Conservation (phyloP, 176 grass and related monocot species). For the Chloris gayana region DNA sequence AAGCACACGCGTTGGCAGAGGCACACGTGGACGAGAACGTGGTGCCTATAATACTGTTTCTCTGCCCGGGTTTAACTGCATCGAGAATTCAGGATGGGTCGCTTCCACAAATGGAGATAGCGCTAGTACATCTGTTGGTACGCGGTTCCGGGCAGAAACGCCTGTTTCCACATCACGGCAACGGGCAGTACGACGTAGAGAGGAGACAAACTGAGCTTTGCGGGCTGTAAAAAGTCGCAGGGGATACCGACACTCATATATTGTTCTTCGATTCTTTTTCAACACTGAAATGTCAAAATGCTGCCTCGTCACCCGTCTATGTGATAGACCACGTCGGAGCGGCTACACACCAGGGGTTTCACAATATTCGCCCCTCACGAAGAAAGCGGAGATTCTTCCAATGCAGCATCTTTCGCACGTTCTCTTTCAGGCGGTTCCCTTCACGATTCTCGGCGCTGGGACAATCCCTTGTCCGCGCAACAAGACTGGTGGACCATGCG, state of each 20-base stretch:
- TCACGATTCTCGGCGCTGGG: background rate
- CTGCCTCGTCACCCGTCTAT: slow-evolving; percentile 12
- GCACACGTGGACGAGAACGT: slow-evolving; percentile 9
- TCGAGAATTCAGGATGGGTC: no score
- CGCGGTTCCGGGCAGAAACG: background rate
- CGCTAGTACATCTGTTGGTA: background rate
- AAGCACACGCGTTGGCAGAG: background rate
- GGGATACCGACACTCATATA: background rate
- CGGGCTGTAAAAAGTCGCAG: background rate
- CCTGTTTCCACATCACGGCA: background rate
- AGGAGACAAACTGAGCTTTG: background rate
- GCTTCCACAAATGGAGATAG: no score
- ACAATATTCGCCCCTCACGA: background rate
- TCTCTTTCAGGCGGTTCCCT: background rate
- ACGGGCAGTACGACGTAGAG: background rate
- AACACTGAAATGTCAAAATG: background rate
- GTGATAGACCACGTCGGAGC: background rate
- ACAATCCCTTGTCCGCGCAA: background rate
- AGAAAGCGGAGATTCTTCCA: background rate
- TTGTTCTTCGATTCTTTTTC: background rate
- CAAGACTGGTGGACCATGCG: background rate
- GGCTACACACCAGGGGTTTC: no score
- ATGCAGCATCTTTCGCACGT: background rate
- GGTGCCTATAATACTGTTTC: background rate
- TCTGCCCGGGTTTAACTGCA: background rate